Base-by-base conservation (phyloP, 495 filamentous ascomycete species). In the Lepidopterella palustris region DNA sequence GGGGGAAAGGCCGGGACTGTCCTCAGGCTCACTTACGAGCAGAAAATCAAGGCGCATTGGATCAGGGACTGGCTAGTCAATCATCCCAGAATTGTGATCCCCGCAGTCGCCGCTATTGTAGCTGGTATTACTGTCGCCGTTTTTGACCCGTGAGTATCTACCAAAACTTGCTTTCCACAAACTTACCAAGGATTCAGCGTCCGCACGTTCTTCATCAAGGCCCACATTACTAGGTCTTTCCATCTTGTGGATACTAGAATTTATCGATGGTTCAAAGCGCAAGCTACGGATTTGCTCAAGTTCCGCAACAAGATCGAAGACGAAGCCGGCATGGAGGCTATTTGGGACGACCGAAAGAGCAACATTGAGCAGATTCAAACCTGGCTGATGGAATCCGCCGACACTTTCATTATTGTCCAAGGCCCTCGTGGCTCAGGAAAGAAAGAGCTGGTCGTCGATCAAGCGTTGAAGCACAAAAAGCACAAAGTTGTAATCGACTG, bases 331-430 rank as follows among this genome's bases (percentile, higher is more conserved):
- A 77, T 98, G 48, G 78, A 83, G 52, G 87, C 88, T 1, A 82
- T 98, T 29, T 96, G 91, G 85, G 89, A 90, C 57, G 90, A 97
- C 70, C 84, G 90, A 13, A 88, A 88, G 62, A 81, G 80, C 28
- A 77, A 88, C 48, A 92, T 97, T 60, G 79, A 88, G 23, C 84
- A 89, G 63, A 80, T 98, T 9, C 84, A 85, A 56, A 84, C 82
- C n/a, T 95, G 89, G 88, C 74, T 98, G 4, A 83, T 86, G 55
- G 93, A 97, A 66, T 88, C 87, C 1, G 82, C 83, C 0, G 89
- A 92, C 47, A 97, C 92, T 0, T 97, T 98, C 71, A 93, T 97
- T 61, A 87, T 98, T 25, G 81, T 98, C 10, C 89, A 96, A 68
- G 93, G 93, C 0, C 92, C 93, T 6, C 82, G 89, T 21, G 95